phyloP scores from a whole-genome alignment of 2,329 filamentous ascomycete genomes.

The Paracamarosporium sp. region DNA sequence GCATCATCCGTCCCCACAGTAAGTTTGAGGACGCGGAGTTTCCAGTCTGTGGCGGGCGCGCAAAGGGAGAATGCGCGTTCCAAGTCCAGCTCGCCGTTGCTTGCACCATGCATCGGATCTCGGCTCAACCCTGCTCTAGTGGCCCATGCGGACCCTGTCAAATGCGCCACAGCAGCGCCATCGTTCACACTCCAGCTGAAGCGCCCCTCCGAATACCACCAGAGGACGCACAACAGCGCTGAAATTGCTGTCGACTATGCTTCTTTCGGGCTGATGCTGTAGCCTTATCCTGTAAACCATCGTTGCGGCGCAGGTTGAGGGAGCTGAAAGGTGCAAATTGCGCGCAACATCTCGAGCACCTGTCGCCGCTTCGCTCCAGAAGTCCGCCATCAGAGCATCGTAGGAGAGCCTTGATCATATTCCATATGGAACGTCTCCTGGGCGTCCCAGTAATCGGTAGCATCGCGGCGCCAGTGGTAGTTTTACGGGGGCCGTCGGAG shows the following conservation, averaged over 20 bases:
- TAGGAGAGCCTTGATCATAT: constrained; percentile 20
- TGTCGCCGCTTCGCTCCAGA: constrained; percentile 25
- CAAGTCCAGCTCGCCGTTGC: constrained; percentile 18
- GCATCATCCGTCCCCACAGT: constrained; percentile 18
- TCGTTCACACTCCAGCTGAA: constrained; percentile 41
- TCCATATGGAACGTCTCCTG: constrained; percentile 19
- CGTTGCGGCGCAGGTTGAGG: constrained; percentile 33
- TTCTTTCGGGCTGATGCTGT: constrained; percentile 31
- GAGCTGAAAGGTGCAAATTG: constrained; percentile 43
- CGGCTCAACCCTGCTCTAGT: constrained; percentile 22
- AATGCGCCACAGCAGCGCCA: constrained; percentile 41
- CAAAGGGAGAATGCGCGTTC: constrained; percentile 4
- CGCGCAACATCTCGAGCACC: constrained; percentile 33
- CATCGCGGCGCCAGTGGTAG: constrained; percentile 14
- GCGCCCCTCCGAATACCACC: constrained; percentile 25
- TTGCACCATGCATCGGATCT: constrained; percentile 19
- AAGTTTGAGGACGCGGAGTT: constrained; percentile 7
- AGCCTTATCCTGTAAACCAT: constrained; percentile 40
- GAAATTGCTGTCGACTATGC: constrained; percentile 20
- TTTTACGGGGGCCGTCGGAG: constrained; percentile 19
- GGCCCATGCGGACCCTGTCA: constrained; percentile 18
- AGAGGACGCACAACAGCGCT: constrained; percentile 23
- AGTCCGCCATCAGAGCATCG: neutral
- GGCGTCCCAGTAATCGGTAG: constrained; percentile 3
- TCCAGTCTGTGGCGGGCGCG: constrained; percentile 9